Conservation (phyloP, 768 basidiomycete species). For the Ramaria sp. region DNA sequence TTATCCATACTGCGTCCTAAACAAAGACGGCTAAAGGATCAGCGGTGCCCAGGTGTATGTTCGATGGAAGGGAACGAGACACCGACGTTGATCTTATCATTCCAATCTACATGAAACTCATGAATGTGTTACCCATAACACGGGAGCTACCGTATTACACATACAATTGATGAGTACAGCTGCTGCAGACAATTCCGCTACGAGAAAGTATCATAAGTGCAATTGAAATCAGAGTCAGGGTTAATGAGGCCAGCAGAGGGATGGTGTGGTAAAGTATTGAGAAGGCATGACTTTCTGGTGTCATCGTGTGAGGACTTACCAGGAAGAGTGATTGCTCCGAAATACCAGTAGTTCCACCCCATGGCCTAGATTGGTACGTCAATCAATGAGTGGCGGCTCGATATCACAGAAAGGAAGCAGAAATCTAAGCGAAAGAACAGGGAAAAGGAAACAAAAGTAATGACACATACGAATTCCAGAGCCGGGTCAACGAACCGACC, state of each 20-base stretch:
- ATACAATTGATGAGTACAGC: slow-evolving; percentile 58
- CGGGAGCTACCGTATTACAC: background rate
- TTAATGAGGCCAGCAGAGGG: too few species aligned
- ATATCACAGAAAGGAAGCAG: too few species aligned
- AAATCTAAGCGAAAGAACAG: background rate
- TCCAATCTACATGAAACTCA: slow-evolving; percentile 34
- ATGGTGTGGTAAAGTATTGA: slow-evolving; percentile 16
- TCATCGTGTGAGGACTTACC: slow-evolving; percentile 20
- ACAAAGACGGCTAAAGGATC: slow-evolving; percentile 10
- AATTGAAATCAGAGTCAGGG: too few species aligned
- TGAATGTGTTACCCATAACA: background rate
- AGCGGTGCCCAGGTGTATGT: background rate
- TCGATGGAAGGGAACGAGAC: background rate
- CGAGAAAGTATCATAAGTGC: slow-evolving; percentile 17
- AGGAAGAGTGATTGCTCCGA: slow-evolving; percentile 30
- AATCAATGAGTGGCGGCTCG: too few species aligned
- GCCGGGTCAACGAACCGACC: slow-evolving; percentile 77
- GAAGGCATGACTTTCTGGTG: slow-evolving; percentile 12
- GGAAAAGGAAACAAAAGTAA: background rate
- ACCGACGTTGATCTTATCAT: slow-evolving; percentile 17
- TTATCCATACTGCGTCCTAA: slow-evolving; percentile 69
- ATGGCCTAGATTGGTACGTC: slow-evolving; percentile 15
- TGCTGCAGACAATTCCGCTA: slow-evolving; percentile 61
- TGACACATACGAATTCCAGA: slow-evolving; percentile 32
- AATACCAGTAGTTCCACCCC: slow-evolving; percentile 46